Evolutionary conservation across 805 yeast genomes (phyloP), one percentile per base, ranked within the genome.

Genomic region (Phaffomyces opuntiae): DNA sequence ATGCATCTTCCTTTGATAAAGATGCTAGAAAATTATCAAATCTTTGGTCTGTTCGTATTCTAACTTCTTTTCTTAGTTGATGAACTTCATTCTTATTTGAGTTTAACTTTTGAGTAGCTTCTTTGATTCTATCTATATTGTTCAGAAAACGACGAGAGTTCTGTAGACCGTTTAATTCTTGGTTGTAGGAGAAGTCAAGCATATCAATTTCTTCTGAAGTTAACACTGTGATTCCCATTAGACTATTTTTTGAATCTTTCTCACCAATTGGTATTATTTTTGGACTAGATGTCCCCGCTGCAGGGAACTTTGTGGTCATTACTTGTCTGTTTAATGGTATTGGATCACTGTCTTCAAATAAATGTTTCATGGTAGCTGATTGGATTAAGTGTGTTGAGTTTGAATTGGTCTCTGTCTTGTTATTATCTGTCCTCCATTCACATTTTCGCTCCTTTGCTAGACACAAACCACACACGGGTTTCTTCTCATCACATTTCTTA

Each of bases 211-310:
- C 43, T 26, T 40, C 43, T 34, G 43, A 40, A 6, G 38, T 35
- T 11, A 40, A 17, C 21, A 40, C 43, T 16, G 43, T 26, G 9
- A 40, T 40, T 17, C 43, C 43, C 43, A 40, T 40, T 9, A 40
- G 25, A 17, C 43, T 26, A 25, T 40, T 35, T 27, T 13, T 19
- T 26, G 43, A 26, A 13, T 26, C 31, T 35, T 40, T 19, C 9
- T 34, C 26, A 16, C 26, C 43, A 40, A 40, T 8, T 33, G 43
- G 43, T 25, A 19, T 5, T 26, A 40, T 35, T 26, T 21, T 19
- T 26, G 43, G 43, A 40, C 43, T 40, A 8, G 14, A 40, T 27
- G 43, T 40, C 16, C 43, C 43, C 3, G 43, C 43, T 9, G 43
- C 43, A 26, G 43, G 43, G 34, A 40, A 40, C 12, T 40, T 40